These are phyloP conservation scores for Rhodamnia argentea DNA, from an alignment of 345 rosid species.

Conservation along the genomic window DNA sequence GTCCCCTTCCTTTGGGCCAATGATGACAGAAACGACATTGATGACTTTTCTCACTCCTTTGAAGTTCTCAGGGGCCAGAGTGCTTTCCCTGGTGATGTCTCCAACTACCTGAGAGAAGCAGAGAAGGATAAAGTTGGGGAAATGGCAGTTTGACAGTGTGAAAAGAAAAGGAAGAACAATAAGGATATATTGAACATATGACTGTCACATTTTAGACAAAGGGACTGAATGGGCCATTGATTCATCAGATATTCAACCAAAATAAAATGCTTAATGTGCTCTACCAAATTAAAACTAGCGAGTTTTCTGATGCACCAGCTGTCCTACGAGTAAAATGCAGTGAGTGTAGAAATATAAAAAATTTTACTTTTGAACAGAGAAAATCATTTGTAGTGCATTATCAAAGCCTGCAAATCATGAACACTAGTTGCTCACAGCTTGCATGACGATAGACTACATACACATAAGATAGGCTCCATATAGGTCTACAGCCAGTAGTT, in stretches of 20 bases:
- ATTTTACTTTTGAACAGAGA: background rate
- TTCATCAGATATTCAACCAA: background rate
- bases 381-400: background rate
- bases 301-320: background rate
- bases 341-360: background rate
- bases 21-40: constrained; percentile 79
- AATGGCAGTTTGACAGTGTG: background rate
- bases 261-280: background rate
- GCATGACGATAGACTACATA: background rate
- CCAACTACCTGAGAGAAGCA: constrained; percentile 49
- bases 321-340: background rate
- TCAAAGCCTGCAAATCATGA: background rate
- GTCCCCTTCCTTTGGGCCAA: constrained; percentile 98
- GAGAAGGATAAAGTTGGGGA: background rate
- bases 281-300: background rate
- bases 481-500: background rate
- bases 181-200: background rate
- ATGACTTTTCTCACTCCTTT: constrained; percentile 85
- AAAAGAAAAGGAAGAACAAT: background rate
- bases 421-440: background rate
- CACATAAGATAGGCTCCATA: background rate
- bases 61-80: constrained; percentile 54
- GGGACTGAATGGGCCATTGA: background rate
- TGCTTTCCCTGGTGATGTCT: constrained; percentile 66
- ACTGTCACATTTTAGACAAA: background rate